Conservation (phyloP, 2,329 filamentous ascomycete species). For the Tolypocladium tropicale region DNA sequence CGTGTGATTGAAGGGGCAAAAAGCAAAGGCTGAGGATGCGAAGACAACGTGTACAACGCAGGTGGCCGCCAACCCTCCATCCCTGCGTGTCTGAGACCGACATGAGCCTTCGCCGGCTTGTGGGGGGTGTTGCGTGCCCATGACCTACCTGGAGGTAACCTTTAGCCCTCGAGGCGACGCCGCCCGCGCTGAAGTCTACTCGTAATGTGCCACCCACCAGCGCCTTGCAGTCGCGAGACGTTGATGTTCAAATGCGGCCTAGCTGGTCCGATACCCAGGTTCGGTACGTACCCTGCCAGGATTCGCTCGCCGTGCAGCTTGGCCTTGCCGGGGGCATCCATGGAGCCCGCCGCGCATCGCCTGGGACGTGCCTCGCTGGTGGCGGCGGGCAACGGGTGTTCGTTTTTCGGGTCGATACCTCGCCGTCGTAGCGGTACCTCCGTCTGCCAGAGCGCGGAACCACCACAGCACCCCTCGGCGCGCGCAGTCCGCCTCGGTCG, state of each 20-base stretch:
- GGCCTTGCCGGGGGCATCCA: not conserved
- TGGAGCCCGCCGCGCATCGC: conserved; percentile 8
- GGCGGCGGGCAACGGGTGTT: conserved; percentile 3
- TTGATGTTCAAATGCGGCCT: conserved; percentile 1
- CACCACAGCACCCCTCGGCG: not conserved
- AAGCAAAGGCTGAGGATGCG: not conserved
- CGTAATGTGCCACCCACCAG: not conserved
- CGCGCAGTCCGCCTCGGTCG: not conserved
- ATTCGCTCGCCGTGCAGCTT: not conserved
- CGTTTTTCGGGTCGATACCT: conserved; percentile 3
- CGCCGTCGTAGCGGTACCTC: not conserved
- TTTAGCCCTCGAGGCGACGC: not conserved
- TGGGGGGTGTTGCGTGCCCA: not conserved
- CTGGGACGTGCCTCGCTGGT: conserved; percentile 1
- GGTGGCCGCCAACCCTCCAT: not conserved
- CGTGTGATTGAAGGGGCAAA: not conserved
- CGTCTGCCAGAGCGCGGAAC: not conserved
- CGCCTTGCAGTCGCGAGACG: not conserved
- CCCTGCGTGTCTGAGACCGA: conserved; percentile 1
- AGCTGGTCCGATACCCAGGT: conserved; percentile 11
- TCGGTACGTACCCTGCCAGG: not conserved
- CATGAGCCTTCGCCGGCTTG: not conserved
- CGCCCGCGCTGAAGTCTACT: not conserved
- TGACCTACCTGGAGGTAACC: too few species aligned
- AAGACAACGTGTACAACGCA: not conserved